These are phyloP conservation scores for Iberis amara DNA, from an alignment of 441 rosid species.

Conservation along the genomic window DNA sequence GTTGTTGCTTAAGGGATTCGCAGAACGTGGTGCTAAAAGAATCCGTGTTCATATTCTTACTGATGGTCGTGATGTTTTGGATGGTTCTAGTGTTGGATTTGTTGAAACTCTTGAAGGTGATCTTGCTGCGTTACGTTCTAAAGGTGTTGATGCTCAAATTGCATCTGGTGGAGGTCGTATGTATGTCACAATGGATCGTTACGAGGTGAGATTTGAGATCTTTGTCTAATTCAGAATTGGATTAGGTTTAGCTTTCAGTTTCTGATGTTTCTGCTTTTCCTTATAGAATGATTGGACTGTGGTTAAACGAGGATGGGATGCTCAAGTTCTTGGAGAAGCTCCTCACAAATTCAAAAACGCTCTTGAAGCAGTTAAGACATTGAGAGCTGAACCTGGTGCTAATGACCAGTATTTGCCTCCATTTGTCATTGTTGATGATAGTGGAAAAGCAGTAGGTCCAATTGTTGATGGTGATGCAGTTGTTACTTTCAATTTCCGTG, in stretches of 20 bases:
- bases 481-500: constrained; percentile 89
- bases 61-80: constrained; percentile 97
- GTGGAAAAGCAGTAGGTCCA: constrained; percentile 80
- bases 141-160: constrained; percentile 79
- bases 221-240: neutral
- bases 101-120: constrained; percentile 78
- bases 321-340: constrained; percentile 98
- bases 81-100: constrained; percentile 84
- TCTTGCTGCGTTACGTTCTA: constrained; percentile 48
- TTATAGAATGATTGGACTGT: constrained; percentile 87
- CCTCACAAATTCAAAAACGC: constrained; percentile 77
- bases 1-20: constrained; percentile 76
- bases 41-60: constrained; percentile 92
- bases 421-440: constrained; percentile 83
- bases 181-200: constrained; percentile 96
- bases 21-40: constrained; percentile 79
- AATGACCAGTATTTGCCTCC: constrained; percentile 91
- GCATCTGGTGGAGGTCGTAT: constrained; percentile 99
- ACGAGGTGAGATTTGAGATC: constrained; percentile 48
- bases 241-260: neutral
- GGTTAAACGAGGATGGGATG: constrained; percentile 97
- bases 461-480: constrained; percentile 93
- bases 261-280: neutral
- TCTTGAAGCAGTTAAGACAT: constrained; percentile 80
- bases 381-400: constrained; percentile 59